Conservation (phyloP, 257 asterid species). For the Avicennia marina region DNA sequence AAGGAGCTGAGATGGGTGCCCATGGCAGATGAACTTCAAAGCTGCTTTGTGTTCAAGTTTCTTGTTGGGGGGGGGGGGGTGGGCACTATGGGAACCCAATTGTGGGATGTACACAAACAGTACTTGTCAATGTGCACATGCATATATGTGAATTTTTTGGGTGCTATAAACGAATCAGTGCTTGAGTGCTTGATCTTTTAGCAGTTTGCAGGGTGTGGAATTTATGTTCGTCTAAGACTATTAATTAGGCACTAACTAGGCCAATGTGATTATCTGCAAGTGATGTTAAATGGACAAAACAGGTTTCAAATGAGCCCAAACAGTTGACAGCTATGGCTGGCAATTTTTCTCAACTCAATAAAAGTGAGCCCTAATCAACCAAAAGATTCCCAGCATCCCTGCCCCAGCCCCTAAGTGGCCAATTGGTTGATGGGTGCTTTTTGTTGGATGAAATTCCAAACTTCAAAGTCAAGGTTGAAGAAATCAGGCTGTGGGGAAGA, state of each 20-base stretch:
- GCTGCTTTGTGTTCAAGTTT: not conserved
- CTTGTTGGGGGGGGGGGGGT: not conserved
- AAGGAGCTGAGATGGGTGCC: not conserved
- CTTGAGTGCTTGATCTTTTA: no score
- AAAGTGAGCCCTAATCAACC: conserved; percentile 1
- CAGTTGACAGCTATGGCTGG: not conserved
- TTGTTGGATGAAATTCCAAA: no score
- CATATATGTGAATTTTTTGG: no score
- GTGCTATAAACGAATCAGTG: no score
- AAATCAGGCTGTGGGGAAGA: not conserved
- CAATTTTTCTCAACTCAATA: not conserved
- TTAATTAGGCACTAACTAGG: no score
- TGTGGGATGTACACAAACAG: no score
- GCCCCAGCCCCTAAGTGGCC: no score
- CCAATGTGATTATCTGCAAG: not conserved
- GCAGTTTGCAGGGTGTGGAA: not conserved
- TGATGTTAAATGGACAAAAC: not conserved
- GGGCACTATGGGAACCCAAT: no score
- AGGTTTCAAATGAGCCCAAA: not conserved
- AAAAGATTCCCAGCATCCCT: conserved; percentile 1
- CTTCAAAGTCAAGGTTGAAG: conserved; percentile 19
- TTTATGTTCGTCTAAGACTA: no score
- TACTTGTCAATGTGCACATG: no score
- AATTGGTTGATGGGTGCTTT: not conserved
- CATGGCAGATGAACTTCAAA: no score